Evolutionary conservation across 78 protist genomes (phyloP).

Genomic region (Creolimax fragrantissima): DNA sequence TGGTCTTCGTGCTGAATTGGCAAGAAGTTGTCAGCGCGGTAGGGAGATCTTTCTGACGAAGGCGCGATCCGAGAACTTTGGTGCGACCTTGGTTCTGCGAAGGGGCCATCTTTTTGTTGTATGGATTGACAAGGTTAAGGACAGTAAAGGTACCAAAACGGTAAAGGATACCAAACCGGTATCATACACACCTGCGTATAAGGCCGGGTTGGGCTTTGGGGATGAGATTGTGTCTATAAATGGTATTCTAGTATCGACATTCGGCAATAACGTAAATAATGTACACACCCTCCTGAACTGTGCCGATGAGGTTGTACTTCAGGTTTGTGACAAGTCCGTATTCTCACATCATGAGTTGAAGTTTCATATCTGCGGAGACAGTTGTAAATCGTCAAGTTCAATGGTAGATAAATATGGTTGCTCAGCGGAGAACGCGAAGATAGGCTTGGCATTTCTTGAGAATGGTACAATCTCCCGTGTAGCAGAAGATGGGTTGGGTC

Average conservation of each 20-base stretch:
- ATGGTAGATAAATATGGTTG: no score
- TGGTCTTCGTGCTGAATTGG: no score
- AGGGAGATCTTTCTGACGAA: not conserved
- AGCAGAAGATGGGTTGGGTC: not conserved
- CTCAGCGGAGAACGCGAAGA: no score
- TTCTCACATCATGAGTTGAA: not conserved
- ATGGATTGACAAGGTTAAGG: not conserved
- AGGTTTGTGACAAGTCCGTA: not conserved
- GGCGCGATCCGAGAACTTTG: not conserved
- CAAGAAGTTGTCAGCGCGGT: no score
- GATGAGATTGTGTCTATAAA: not conserved
- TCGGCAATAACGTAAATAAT: not conserved
- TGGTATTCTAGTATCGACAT: not conserved
- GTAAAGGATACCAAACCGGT: no score
- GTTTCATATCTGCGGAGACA: no score
- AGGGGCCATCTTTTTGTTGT: not conserved
- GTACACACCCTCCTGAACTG: not conserved
- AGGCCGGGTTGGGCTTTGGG: not conserved
- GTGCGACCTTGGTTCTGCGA: not conserved
- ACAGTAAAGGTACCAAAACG: no score
- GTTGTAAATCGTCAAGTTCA: not conserved
- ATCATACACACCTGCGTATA: not conserved
- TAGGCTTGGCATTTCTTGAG: not conserved
- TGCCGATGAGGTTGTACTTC: not conserved
- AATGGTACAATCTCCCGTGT: not conserved